phyloP scores from a whole-genome alignment of 2,329 filamentous ascomycete species.

The Seiridium unicorne region DNA sequence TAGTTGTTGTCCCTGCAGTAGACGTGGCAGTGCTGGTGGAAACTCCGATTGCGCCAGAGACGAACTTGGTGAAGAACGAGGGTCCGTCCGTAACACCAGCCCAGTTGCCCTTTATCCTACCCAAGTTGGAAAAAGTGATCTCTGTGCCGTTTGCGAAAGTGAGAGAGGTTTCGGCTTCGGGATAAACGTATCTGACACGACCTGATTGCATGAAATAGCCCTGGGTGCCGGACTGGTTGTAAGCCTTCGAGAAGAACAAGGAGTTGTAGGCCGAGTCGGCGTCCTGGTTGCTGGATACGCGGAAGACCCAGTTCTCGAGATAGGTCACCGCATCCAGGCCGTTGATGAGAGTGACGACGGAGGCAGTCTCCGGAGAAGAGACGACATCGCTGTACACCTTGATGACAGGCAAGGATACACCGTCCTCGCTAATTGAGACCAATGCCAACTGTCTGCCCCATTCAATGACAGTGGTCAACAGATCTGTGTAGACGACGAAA shows the following conservation, averaged over 20 bases:
- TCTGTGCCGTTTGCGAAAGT: constrained; percentile 37
- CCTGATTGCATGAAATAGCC: constrained; percentile 37
- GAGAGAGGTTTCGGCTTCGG: constrained; percentile 35
- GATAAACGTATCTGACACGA: constrained; percentile 33
- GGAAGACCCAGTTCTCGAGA: constrained; percentile 26
- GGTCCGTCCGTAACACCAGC: constrained; percentile 27
- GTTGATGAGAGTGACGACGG: constrained; percentile 27
- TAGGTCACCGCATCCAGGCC: constrained; percentile 25
- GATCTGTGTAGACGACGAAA: constrained; percentile 38
- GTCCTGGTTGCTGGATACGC: constrained; percentile 33
- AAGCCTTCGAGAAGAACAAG: constrained; percentile 35
- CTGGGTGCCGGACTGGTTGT: constrained; percentile 25
- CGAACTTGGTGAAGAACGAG: constrained; percentile 27
- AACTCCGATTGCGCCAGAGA: constrained; percentile 16
- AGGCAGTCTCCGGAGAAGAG: constrained; percentile 25
- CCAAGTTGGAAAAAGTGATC: constrained; percentile 29
- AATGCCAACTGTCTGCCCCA: constrained; percentile 29
- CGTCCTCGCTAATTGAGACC: constrained; percentile 28
- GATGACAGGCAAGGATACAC: constrained; percentile 24
- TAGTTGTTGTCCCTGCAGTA: not conserved
- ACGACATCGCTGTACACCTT: constrained; percentile 32
- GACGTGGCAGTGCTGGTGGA: constrained; percentile 10
- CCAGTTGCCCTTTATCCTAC: constrained; percentile 32
- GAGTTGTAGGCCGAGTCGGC: constrained; percentile 39
- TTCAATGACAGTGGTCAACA: constrained; percentile 34